Base-by-base conservation (phyloP, 1,139 yeast species). In the Yamadazyma conglobata region DNA sequence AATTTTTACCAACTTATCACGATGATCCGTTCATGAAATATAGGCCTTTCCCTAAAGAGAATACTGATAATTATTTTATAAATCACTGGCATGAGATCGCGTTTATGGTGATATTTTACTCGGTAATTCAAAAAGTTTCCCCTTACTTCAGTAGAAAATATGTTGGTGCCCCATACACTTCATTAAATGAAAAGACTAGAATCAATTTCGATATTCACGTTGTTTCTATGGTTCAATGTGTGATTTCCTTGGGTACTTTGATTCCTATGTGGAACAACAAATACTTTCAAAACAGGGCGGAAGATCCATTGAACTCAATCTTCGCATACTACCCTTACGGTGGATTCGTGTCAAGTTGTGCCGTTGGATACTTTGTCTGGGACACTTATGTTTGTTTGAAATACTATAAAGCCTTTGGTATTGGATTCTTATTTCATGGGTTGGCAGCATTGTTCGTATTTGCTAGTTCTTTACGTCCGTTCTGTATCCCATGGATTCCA, bases 321-420 rank as follows among this genome's bases (percentile, higher is more conserved):
- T 72, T 74, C 44, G 87, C 83, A 1, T 72, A 73, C 46, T 77
- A 83, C 18, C 86, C 89, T 4, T 87, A 83, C 49, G 77, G 82
- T 2, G 84, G 84, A 10, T 70, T 86, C 33, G 81, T 87, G 17
- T 61, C 77, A 22, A 67, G 93, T 3, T 61, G 79, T 52, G 89
- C 95, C 5, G 51, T 73, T 17, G 96, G 96, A 1, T 91, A 91
- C 62, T 91, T 91, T 53, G 46, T 86, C n/a, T 91, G 98, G 97
- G 98, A 91, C 54, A 55, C 82, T 15, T 56, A 66, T 36, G 78
- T 86, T 38, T 87, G 95, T 31, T 28, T 72, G 6, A 54, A 60
- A 30, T 75, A 83, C 58, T 72, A 77, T 34, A 56, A 70, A 6
- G 58, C 78, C 41, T 89, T 87, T 57, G 97, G 97, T 1, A 34